Evolutionary conservation across 2,329 filamentous ascomycete species (phyloP), one percentile per base, ranked within the genome.

Genomic region (Tolypocladium amazonense): DNA sequence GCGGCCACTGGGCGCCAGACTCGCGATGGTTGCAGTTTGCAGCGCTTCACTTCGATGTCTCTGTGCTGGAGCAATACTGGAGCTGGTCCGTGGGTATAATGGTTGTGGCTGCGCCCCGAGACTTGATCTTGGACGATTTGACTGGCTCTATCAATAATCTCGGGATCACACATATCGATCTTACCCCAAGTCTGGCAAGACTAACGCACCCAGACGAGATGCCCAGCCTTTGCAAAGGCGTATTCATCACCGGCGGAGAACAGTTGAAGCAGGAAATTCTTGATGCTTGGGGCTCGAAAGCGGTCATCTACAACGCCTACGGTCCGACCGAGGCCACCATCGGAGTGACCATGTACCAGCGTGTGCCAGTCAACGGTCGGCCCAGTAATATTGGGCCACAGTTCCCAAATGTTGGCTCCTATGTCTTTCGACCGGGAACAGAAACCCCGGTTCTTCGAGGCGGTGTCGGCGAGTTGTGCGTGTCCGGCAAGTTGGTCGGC

Each of bases 321-420:
- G 92, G 92, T 0, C 93, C 92, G 1, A 97, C 92, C 0, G 93
- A 97, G 71, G 89, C 90, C 0, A 97, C 92, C 0, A 97, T 97
- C 63, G 92, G 92, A 6, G 89, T 92, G 41, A 96, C 92, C 0
- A 95, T 94, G 81, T 92, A 88, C 66, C 87, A 87, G n/a, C 82
- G 89, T 39, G 90, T 96, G 9, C 89, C 90, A 0, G 73, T 77
- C 25, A 89, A 88, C 64, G 91, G 90, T 0, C 88, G 91, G 37
- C 85, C 92, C 0, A 89, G 90, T 14, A 97, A 97, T 67, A 97
- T 97, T 65, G 92, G 92, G 0, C 81, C 80, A 33, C 89, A 91
- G 63, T 97, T 96, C 64, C 83, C 88, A 64, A 97, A 97, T 63
- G 92, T 96, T 0, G 91, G 92, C 0, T 87, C 88, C 0, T 92